Evolutionary conservation across 805 yeast species (phyloP), one percentile per base, ranked within the genome.

Genomic region (Hanseniaspora jakobsenii): DNA sequence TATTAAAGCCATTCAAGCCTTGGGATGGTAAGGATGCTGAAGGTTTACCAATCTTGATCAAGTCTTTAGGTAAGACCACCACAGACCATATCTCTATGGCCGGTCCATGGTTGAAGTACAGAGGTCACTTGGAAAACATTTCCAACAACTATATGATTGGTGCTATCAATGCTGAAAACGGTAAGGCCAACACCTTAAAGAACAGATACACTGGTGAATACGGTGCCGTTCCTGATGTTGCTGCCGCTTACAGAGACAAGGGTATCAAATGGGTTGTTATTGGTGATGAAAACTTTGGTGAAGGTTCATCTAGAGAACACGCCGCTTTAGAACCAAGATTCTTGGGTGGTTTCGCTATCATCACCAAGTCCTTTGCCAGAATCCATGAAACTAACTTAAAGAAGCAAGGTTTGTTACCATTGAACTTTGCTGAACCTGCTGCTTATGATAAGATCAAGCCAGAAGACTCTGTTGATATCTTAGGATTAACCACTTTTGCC

Each of bases 61-160:
- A 91, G 73, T 83, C 95, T 55, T 72, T 80, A 52, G 97, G 96
- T 72, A 89, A 89, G 77, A 87, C 96, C 66, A 89, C 98, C 60
- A 89, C 98, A 58, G 98, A 89, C 73, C 98, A 89, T 72, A 89
- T 89, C 61, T 89, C 97, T 61, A 87, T 85, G 94, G 98, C 98
- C 63, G 98, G 98, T 71, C 96, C 97, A 64, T 89, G 98, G 98
- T 82, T 89, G 77, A 89, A 89, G 74, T 89, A 89, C 89, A 84
- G 96, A 76, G 98, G 98, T 70, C 98, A 89, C 73, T 76, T 89
- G 72, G 89, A 86, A 73, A 89, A 89, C 80, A 91, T 89, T 64
- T 86, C 96, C 55, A 86, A 89, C 78, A 89, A 91, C 77, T 89
- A 91, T 73, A 87, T 89, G 95, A 89, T 89, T 74, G 98, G 98